phyloP scores from a whole-genome alignment of 2,329 filamentous ascomycete genomes.

The Stagonosporopsis rhizophila region DNA sequence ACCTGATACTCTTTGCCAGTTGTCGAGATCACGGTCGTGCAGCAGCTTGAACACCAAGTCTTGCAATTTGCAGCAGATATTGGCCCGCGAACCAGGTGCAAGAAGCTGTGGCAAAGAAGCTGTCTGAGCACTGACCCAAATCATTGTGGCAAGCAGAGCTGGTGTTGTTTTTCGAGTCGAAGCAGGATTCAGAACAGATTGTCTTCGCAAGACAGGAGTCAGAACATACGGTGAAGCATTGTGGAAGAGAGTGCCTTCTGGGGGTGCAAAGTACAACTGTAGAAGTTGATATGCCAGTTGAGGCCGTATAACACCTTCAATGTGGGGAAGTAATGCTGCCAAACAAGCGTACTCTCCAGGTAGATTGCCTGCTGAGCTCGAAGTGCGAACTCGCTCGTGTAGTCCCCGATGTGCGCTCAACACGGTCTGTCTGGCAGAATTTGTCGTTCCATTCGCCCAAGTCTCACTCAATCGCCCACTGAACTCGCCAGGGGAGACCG shows the following conservation, averaged over 20 bases:
- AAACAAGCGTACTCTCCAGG: neutral
- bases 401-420: neutral
- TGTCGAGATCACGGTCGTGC: constrained; percentile 2
- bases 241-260: constrained; percentile 5
- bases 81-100: neutral
- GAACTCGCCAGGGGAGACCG: neutral
- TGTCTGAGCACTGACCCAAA: constrained; percentile 3
- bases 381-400: neutral
- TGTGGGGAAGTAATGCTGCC: neutral
- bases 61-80: neutral
- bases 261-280: constrained; percentile 3
- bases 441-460: neutral
- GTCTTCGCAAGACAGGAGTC: constrained; percentile 1
- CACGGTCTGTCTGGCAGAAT: neutral
- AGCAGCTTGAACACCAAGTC: constrained; percentile 1
- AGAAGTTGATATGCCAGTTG: constrained; percentile 1
- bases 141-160: constrained; percentile 5
- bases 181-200: neutral
- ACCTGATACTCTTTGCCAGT: constrained; percentile 4
- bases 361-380: neutral
- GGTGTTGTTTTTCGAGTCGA: neutral
- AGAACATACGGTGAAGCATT: constrained; percentile 6
- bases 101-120: constrained; percentile 2
- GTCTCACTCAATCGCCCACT: neutral
- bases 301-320: neutral